These are phyloP conservation scores for Penicillium sp. DNA, from an alignment of 2,329 filamentous ascomycete species.

Conservation along the genomic window DNA sequence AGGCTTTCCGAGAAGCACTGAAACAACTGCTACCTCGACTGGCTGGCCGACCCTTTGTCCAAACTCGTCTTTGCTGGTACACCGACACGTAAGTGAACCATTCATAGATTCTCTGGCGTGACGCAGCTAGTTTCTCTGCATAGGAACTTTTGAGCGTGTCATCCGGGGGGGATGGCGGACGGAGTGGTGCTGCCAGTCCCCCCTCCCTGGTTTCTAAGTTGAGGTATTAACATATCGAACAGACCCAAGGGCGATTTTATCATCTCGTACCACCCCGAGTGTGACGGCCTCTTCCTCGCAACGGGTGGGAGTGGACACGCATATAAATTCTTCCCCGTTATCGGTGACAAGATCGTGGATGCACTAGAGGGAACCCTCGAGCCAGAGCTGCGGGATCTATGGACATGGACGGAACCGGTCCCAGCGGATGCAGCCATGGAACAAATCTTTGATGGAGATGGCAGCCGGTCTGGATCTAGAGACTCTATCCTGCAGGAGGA, in stretches of 20 bases:
- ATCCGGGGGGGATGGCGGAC: not conserved
- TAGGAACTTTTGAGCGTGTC: not conserved
- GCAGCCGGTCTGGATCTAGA: constrained; percentile 33
- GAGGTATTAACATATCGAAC: not conserved
- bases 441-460: constrained; percentile 30
- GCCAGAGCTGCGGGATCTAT: constrained; percentile 37
- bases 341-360: constrained; percentile 48
- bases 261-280: constrained; percentile 61
- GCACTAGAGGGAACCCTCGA: constrained; percentile 41
- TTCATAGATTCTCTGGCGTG: not conserved
- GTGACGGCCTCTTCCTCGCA: constrained; percentile 46
- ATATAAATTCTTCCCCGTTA: constrained; percentile 50
- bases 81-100: constrained; percentile 53
- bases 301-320: constrained; percentile 50
- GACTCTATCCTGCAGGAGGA: constrained; percentile 35
- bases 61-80: constrained; percentile 68
- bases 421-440: constrained; percentile 15
- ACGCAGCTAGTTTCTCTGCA: not conserved
- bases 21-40: constrained; percentile 57
- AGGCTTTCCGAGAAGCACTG: constrained; percentile 57
- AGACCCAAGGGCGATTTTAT: constrained; percentile 62
- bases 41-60: constrained; percentile 54
- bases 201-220: not conserved
- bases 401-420: constrained; percentile 33
- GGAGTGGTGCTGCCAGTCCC: not conserved